Base-by-base conservation (phyloP, 805 yeast genomes). In the Metschnikowia gelsemii region DNA sequence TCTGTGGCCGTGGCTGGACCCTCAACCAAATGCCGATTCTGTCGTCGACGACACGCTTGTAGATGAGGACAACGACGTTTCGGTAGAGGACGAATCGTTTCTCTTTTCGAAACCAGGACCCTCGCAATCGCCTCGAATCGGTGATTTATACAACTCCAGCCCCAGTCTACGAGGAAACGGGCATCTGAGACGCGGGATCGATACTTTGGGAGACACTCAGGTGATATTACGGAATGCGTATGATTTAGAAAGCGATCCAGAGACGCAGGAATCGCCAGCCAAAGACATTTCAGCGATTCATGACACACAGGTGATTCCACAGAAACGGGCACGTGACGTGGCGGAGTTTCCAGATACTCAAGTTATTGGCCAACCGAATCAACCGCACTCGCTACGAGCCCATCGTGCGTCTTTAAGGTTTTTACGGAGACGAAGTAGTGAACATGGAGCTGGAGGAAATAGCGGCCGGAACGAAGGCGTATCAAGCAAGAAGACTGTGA, bases 311-410 rank as follows among this genome's bases (percentile, higher is more conserved):
- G 33, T 27, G 34, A 22, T 22, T n/a, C 7, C 17, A 19, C 23
- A 6, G n/a, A 20, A 23, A 22, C 19, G 4, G 17, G 23, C 16
- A 13, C 17, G 14, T 9, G 37, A 39, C 16, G 16, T 3, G 4
- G 20, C 11, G 5, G 31, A 28, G 3, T 11, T 28, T n/a, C 19
- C 31, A 7, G 54, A 51, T 35, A 55, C 56, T 18, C 57, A 50
- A 27, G 47, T 34, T 20, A 49, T 50, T 12, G 29, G 4, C 11
- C 24, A 11, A 24, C 13, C n/a, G n/a, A n/a, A n/a, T n/a, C n/a
- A n/a, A n/a, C n/a, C n/a, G n/a, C n/a, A n/a, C n/a, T n/a, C n/a
- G n/a, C n/a, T n/a, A n/a, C n/a, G n/a, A n/a, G n/a, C n/a, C n/a
- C n/a, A n/a, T n/a, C n/a, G n/a, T n/a, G n/a, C n/a, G n/a, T n/a